A percentile compares a stretch with the other conserved stretches of the same genome.
Conservation (phyloP, 2,329 filamentous ascomycete genomes). For the Trichoderma sp. region DNA sequence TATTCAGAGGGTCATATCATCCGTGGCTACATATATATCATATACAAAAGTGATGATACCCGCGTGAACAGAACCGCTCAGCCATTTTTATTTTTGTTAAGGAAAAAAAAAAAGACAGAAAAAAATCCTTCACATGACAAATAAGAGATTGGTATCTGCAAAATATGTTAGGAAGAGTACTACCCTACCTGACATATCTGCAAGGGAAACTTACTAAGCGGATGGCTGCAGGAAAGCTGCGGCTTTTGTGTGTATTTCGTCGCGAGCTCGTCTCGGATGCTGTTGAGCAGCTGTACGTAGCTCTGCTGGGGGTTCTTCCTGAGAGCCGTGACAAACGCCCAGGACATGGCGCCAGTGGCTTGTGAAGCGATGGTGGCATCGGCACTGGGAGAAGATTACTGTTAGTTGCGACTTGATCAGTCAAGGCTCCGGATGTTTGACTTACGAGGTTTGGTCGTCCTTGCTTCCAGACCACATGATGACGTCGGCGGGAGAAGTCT, state of each 20-base stretch:
- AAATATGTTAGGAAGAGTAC: constrained; percentile 23
- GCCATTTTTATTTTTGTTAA: not conserved
- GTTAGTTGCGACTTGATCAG: not conserved
- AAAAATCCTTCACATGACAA: constrained; percentile 51
- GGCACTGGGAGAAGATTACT: constrained; percentile 52
- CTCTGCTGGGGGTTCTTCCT: constrained; percentile 98
- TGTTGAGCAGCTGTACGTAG: constrained; percentile 95
- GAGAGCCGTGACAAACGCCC: constrained; percentile 88
- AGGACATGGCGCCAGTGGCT: constrained; percentile 97
- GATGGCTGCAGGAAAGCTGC: constrained; percentile 94
- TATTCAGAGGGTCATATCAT: not conserved
- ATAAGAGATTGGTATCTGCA: constrained; percentile 59
- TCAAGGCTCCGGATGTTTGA: constrained; percentile 29
- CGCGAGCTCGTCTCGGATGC: constrained; percentile 86
- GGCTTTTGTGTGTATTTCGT: constrained; percentile 92
- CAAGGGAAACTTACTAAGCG: constrained; percentile 66
- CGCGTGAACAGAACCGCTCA: not conserved
- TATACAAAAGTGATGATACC: constrained; percentile 19
- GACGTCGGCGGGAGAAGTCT: constrained; percentile 92
- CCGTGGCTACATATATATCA: constrained; percentile 2
- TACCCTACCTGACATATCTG: constrained; percentile 20
- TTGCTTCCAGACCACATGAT: constrained; percentile 98
- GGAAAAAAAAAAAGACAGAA: constrained; percentile 27
- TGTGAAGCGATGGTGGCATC: constrained; percentile 89
- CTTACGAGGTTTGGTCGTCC: constrained; percentile 89